These are phyloP conservation scores for Salix arbutifolia DNA, from an alignment of 345 rosid genomes.

Conservation along the genomic window DNA sequence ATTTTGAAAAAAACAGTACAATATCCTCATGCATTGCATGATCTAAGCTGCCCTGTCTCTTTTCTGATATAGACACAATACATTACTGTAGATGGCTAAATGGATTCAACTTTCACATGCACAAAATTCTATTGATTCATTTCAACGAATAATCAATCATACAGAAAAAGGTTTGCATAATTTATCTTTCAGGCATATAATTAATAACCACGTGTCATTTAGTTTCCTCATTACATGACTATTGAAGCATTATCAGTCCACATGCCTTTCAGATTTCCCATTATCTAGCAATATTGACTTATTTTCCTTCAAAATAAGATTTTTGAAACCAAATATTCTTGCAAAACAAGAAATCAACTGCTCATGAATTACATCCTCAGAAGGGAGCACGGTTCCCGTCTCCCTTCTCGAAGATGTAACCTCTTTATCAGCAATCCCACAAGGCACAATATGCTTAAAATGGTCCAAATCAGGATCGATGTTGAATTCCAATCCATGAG, in stretches of 20 bases:
- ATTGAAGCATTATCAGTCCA: slow-evolving; percentile 18
- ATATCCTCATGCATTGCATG: neutral
- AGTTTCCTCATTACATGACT: slow-evolving; percentile 16
- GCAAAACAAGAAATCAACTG: slow-evolving; percentile 77
- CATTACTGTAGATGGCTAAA: neutral
- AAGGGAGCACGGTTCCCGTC: slow-evolving; percentile 51
- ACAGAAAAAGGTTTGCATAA: neutral
- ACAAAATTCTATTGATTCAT: neutral
- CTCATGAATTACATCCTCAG: slow-evolving; percentile 65
- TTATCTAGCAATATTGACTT: slow-evolving; percentile 25
- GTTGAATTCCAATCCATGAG: slow-evolving; percentile 86
- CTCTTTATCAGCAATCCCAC: slow-evolving; percentile 82
- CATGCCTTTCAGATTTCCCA: slow-evolving; percentile 1
- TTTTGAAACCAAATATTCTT: slow-evolving; percentile 44
- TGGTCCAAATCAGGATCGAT: slow-evolving; percentile 73
- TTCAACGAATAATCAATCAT: slow-evolving; percentile 3
- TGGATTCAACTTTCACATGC: neutral
- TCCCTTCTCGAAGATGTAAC: slow-evolving; percentile 79
- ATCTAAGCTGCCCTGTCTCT: neutral
- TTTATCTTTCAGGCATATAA: slow-evolving; percentile 9
- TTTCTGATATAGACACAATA: neutral
- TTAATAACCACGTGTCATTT: slow-evolving; percentile 3
- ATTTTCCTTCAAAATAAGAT: slow-evolving; percentile 47
- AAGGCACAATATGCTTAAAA: slow-evolving; percentile 87
- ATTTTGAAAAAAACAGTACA: neutral